Conservation (phyloP, 2,329 filamentous ascomycete genomes). For the Hansfordia pulvinata region DNA sequence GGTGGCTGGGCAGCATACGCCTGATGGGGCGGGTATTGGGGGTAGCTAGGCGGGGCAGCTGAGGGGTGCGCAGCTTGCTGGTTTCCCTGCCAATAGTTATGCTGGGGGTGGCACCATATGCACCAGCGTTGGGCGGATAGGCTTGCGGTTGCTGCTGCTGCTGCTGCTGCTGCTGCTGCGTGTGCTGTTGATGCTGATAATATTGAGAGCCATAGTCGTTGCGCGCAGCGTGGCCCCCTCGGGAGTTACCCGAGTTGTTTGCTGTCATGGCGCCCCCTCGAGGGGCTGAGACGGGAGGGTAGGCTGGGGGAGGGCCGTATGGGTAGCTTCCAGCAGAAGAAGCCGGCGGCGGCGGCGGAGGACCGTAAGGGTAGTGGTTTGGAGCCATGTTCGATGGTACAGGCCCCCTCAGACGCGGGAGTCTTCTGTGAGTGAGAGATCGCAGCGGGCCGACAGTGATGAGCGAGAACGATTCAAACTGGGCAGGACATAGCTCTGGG, state of each 20-base stretch:
- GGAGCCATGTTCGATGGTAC: not conserved
- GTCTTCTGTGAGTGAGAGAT: no score
- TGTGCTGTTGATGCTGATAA: slow-evolving; percentile 15
- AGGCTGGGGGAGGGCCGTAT: slow-evolving; percentile 24
- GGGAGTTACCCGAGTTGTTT: slow-evolving; percentile 8
- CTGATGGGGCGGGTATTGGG: slow-evolving; percentile 45
- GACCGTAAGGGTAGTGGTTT: slow-evolving; percentile 16
- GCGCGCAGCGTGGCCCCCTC: slow-evolving; percentile 9
- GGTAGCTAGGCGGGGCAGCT: slow-evolving; percentile 45
- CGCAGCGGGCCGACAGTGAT: no score
- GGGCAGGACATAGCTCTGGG: no score
- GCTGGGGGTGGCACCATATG: no score
- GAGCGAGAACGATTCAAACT: no score
- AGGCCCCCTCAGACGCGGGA: no score
- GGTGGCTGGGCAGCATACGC: slow-evolving; percentile 27
- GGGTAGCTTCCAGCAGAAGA: slow-evolving; percentile 12
- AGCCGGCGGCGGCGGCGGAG: slow-evolving; percentile 16
- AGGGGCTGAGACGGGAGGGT: slow-evolving; percentile 22
- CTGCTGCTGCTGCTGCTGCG: no score
- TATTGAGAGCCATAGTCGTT: slow-evolving; percentile 12
- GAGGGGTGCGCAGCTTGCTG: no score
- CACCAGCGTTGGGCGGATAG: no score
- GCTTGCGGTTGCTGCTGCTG: no score
- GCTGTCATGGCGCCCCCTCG: slow-evolving; percentile 12
- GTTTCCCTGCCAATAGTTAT: slow-evolving; percentile 20